Base-by-base conservation (phyloP, 2,329 filamentous ascomycete species). In the Trichophyton schoenleinii region DNA sequence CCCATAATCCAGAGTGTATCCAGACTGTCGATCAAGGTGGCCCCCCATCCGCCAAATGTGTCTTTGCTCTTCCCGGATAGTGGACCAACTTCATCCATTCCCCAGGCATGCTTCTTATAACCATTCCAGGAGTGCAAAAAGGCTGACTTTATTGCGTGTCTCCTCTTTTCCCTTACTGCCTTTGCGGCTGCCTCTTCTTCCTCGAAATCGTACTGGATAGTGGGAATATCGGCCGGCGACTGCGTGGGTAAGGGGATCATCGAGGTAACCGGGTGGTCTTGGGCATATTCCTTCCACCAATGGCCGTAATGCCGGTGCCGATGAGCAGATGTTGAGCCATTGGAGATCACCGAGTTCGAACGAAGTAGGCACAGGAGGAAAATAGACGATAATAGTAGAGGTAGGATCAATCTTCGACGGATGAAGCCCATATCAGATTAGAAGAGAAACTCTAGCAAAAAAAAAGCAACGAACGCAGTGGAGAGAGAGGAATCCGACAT, bases 1-100 rank as follows among this genome's bases (percentile, higher is more conserved):
- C 72, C 82, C 82, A 86, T 84, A 53, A 87, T 85, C 76, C 79
- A 81, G 1, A 86, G 77, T 0, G 83, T 84, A 63, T 86, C 83
- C 58, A 86, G 74, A 0, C 78, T 73, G 67, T 87, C 84, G 25
- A 86, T 78, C 58, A 86, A 69, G 0, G 83, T 84, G 2, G 82
- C 83, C 0, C 77, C 82, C 77, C 81, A 83, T 25, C 85, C 85
- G 13, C 82, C 83, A 71, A 86, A 87, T 38, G 81, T 80, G 66
- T 86, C 79, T 52, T 78, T 78, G 57, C 71, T 74, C 1, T 70
- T 67, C 9, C 78, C 83, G 15, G 78, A 78, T 8, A 87, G 66
- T 2, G 85, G 85, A 34, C 76, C 75, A 59, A 87, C 74, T 65
- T 86, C 85, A 69, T 88, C 85, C 58, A 22, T 46, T 25, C 62